Evolutionary conservation across 257 asterid species (phyloP).

Genomic region (Penstemon davidsonii): DNA sequence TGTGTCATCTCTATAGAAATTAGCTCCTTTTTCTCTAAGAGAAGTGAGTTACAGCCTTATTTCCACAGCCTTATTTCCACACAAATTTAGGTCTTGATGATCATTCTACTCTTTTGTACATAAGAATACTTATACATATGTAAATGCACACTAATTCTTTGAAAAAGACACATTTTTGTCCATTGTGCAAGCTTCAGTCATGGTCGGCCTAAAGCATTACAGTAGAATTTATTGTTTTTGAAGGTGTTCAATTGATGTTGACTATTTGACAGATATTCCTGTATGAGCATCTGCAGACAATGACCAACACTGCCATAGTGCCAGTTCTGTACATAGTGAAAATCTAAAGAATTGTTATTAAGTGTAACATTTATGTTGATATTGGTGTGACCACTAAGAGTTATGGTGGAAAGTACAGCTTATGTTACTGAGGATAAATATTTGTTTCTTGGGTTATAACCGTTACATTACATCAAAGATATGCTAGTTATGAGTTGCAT

Average conservation of each 20-base stretch:
- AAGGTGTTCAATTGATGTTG: constrained; percentile 24
- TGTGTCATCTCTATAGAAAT: constrained; percentile 6
- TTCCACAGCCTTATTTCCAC: not conserved
- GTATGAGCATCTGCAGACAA: constrained; percentile 12
- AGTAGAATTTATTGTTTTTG: constrained; percentile 2
- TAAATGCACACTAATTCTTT: constrained; percentile 7
- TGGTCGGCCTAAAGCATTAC: constrained; percentile 12
- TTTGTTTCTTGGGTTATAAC: constrained; percentile 7
- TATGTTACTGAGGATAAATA: constrained; percentile 18
- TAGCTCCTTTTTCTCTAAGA: constrained; percentile 1
- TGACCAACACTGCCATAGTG: constrained; percentile 9
- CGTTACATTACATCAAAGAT: not conserved
- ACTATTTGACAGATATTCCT: not conserved
- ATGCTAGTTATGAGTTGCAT: constrained; percentile 7
- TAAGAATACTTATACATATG: not conserved
- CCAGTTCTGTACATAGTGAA: not conserved
- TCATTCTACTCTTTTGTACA: not conserved
- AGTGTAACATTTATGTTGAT: constrained; percentile 2
- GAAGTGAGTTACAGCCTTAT: not conserved
- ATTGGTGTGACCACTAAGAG: constrained; percentile 18
- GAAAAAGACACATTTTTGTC: constrained; percentile 4
- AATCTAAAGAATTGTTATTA: not conserved
- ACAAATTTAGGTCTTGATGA: not conserved
- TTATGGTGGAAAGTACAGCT: constrained; percentile 4
- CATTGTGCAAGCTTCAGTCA: constrained; percentile 6